Evolutionary conservation across 2,329 filamentous ascomycete species (phyloP), one percentile per base, ranked within the genome.

Genomic region (Pseudogymnoascus sp.): DNA sequence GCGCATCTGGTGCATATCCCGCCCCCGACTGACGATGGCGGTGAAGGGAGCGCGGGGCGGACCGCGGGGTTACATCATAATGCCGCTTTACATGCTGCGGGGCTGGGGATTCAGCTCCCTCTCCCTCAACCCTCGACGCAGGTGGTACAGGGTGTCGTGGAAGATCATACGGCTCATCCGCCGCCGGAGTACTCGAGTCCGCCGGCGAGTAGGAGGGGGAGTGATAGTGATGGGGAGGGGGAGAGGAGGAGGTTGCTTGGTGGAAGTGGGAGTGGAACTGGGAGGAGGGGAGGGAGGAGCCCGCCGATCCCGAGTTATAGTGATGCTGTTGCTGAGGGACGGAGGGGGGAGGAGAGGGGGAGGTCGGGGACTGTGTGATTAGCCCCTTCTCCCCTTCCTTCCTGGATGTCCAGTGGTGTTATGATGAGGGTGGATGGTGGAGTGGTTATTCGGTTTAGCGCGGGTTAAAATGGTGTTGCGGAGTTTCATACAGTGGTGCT

Each of bases 1-100:
- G 90, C 93, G 29, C 91, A 93, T 71, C 82, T 97, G 62, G 87
- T 90, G 51, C 89, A 88, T 64, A 81, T 88, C 62, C 82, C 86
- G 63, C 83, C 83, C 4, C 40, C 40, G 11, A 77, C 86, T 61
- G 83, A 85, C 66, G 88, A 93, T 68, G 83, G 86, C 63, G 84
- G 81, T n/a, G 90, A 91, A 71, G 90, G 92, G 64, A 36, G 68
- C 67, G 7, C 65, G 67, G 21, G 68, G 68, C 40, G 68, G 68
- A 39, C 66, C 64, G 12, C 5, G 23, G 31, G 16, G 14, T 18
- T 34, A 51, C 16, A 39, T 39, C 70, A 65, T 14, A 65, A 68
- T 21, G 71, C 69, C 67, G 77, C 73, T 66, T 64, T 69, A 69
- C 69, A 65, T 45, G 66, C 62, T 8, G 21, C 64, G 67, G 73